phyloP scores from a whole-genome alignment of 1,284 basidiomycete genomes.

The Vanrija sp. region DNA sequence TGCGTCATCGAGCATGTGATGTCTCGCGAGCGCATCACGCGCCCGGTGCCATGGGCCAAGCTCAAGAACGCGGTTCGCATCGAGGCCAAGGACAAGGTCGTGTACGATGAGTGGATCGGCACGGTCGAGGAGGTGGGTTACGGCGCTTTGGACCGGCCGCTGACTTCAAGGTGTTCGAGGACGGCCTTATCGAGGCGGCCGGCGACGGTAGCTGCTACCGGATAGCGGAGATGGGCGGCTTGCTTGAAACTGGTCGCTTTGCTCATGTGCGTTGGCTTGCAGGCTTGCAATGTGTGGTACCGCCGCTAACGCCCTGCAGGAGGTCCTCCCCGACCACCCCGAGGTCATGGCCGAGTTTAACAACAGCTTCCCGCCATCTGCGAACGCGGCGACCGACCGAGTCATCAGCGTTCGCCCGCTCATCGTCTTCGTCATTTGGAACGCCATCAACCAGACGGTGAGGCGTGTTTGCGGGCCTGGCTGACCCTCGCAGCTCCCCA shows the following conservation, averaged over 20 bases:
- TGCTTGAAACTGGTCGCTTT: constrained; percentile 31
- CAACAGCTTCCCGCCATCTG: constrained; percentile 18
- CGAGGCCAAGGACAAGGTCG: constrained; percentile 74
- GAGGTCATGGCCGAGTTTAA: constrained; percentile 36
- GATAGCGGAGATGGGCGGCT: constrained; percentile 61
- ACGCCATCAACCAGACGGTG: constrained; percentile 82
- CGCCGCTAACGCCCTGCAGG: constrained; percentile 15
- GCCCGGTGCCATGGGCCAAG: constrained; percentile 62
- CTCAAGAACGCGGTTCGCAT: constrained; percentile 55
- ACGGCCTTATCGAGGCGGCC: constrained; percentile 60
- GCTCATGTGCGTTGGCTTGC: constrained; percentile 8
- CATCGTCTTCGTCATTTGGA: constrained; percentile 77
- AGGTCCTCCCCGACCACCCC: constrained; percentile 18
- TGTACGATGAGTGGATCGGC: constrained; percentile 82
- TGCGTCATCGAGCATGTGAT: constrained; percentile 72
- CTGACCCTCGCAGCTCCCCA: constrained; percentile 56
- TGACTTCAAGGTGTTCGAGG: constrained; percentile 68
- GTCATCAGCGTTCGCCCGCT: constrained; percentile 68
- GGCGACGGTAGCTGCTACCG: constrained; percentile 60
- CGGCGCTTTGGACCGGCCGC: not conserved
- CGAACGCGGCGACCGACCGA: constrained; percentile 24
- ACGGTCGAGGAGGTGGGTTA: constrained; percentile 56
- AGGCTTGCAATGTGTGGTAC: too few species aligned
- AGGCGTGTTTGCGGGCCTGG: constrained; percentile 19
- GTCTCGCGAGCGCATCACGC: constrained; percentile 58